Base-by-base conservation (phyloP, 257 asterid species). In the Salvia hispanica region DNA sequence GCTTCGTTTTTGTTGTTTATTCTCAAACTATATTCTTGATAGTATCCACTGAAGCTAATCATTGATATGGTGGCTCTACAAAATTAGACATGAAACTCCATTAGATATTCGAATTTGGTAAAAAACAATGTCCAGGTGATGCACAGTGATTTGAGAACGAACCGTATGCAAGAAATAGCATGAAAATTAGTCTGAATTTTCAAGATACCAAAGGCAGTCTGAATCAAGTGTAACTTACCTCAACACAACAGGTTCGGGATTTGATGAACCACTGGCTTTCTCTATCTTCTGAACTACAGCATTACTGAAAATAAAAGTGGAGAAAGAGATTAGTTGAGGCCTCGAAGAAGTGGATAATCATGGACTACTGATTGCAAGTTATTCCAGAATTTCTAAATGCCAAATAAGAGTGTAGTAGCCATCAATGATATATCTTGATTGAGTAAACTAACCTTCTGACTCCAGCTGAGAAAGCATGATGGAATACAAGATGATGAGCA, bases 401-500 rank as follows among this genome's bases (percentile, higher is more conserved):
- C 53, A 47, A 50, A 21, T 58, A 16, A 33, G 39, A 47, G 36
- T 3, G 58, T 52, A 14, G 15, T 9, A 9, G 3, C 11, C 25
- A 13, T n/a, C 25, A 4, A 47, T n/a, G 55, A 50, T 54, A 21
- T 18, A 75, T 51, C 53, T 21, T 57, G 60, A 73, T 52, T 11
- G 45, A 33, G 60, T 47, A 57, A 72, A 50, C 36, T 4, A 65
- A 92, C 98, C 97, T 90, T 79, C 78, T 83, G 62, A 88, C 78
- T 66, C 97, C 95, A 74, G 95, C 82, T 40, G 98, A 83, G 70
- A 81, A 86, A 69, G 90, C 95, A 72, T 79, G 78, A 77, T 92
- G 98, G 70, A 83, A 82, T 76, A 92, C 85, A 51, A 81, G 88
- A 81, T 91, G 97, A 76, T 90, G 87, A 74, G 95, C 67, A 8